phyloP scores from a whole-genome alignment of 352 stramenopile genomes.

The Pythium myriotylum region DNA sequence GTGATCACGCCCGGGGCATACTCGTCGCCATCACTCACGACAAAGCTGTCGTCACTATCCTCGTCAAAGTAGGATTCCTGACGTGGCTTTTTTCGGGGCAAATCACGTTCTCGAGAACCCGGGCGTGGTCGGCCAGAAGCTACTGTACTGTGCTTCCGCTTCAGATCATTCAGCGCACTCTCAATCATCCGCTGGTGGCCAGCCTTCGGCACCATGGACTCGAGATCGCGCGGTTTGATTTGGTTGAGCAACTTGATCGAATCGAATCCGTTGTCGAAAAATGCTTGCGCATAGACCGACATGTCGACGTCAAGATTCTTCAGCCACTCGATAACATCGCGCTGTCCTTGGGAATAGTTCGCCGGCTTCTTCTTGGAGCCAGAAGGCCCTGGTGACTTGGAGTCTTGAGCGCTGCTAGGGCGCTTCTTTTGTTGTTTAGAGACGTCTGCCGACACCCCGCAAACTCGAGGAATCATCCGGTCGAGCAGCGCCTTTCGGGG shows the following conservation, averaged over 20 bases:
- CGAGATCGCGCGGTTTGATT: conserved; percentile 73
- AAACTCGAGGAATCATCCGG: conserved; percentile 83
- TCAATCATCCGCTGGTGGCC: conserved; percentile 85
- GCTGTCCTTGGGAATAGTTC: conserved; percentile 64
- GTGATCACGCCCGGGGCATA: conserved; percentile 78
- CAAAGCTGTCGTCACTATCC: conserved; percentile 89
- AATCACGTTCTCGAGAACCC: conserved; percentile 29
- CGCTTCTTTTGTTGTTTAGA: conserved; percentile 22
- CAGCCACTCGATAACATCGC: conserved; percentile 83
- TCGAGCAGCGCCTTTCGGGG: conserved; percentile 72
- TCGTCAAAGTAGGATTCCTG: conserved; percentile 76
- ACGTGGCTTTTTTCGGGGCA: conserved; percentile 31
- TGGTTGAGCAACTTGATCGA: conserved; percentile 84
- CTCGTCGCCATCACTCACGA: conserved; percentile 78
- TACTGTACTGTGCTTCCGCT: conserved; percentile 65
- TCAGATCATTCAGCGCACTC: conserved; percentile 74
- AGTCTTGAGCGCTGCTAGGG: neutral
- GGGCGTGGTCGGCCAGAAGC: conserved; percentile 42
- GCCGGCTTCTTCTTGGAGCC: conserved; percentile 42
- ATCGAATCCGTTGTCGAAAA: conserved; percentile 90
- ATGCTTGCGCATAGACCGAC: conserved; percentile 79
- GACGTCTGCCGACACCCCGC: conserved; percentile 37
- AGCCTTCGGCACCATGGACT: conserved; percentile 77
- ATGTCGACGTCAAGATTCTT: conserved; percentile 76
- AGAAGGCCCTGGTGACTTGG: conserved; percentile 6